Evolutionary conservation across 2,329 filamentous ascomycete species (phyloP), one percentile per base, ranked within the genome.

Genomic region (Colletotrichum endophyticum): DNA sequence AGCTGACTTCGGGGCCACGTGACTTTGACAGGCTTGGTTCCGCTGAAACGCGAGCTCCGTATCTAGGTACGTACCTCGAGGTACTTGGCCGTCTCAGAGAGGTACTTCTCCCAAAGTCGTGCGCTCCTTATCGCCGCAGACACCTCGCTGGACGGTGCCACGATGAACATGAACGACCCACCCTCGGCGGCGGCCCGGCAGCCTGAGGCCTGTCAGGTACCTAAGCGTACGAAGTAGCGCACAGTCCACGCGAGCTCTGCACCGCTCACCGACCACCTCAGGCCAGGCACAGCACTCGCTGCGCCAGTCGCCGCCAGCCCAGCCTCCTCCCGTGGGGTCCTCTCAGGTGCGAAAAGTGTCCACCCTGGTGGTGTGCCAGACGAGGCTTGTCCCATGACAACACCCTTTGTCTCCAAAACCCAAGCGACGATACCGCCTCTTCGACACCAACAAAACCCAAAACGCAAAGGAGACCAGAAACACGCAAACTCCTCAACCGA

Each of bases 331-430:
- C 62, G 62, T 61, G 73, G 61, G 56, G 62, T 27, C 22, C 32
- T 44, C 56, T 59, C 34, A 44, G 59, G 66, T 57, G 30, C 57
- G 30, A 36, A 32, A 34, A 57, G 72, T 75, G 68, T 61, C 70
- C 73, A 73, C 69, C 73, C 32, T 16, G 28, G 19, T 32, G 34
- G 27, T 59, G 15, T 59, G 56, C 71, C 30, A 66, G 28, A 53
- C 28, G 56, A 63, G 69, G 39, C 72, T 70, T 66, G 73, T 73
- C 66, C 34, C 64, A 74, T 73, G 74, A 76, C 70, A 73, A 76
- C 56, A 49, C 49, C 59, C 34, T 44, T 69, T 36, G 72, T 57
- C 49, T 70, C 64, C 49, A 61, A 67, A 49, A 57, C 61, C 34
- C 28, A 53, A 62, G 22, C 34, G 32, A 32, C 30, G 69, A 72